These are phyloP conservation scores for Saccharomyces kudriavzevii DNA, from an alignment of 805 yeast genomes.

Conservation along the genomic window DNA sequence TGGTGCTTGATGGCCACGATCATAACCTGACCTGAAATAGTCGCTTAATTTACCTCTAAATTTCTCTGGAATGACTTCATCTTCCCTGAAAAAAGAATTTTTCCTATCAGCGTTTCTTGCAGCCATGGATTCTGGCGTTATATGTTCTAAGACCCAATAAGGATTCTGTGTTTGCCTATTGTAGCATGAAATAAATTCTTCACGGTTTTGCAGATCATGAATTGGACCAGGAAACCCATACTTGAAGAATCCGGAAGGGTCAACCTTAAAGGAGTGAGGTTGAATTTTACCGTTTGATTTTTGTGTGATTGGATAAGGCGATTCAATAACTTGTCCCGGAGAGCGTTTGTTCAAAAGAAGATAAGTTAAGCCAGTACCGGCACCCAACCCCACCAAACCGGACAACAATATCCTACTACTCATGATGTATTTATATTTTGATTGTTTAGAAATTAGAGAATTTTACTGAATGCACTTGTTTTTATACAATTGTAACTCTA, in stretches of 20 bases:
- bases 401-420: neutral
- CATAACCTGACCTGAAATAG: constrained; percentile 91
- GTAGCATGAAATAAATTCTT: constrained; percentile 78
- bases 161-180: constrained; percentile 84
- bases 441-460: neutral
- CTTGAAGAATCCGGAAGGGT: constrained; percentile 76
- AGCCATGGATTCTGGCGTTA: constrained; percentile 62
- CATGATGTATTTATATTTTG: neutral
- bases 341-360: neutral
- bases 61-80: constrained; percentile 64
- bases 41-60: constrained; percentile 76
- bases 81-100: constrained; percentile 79
- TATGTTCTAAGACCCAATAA: constrained; percentile 77
- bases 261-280: constrained; percentile 36
- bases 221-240: constrained; percentile 95
- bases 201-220: constrained; percentile 66
- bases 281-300: constrained; percentile 10
- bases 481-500: neutral
- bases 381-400: constrained; percentile 2
- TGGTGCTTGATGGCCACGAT: constrained; percentile 95
- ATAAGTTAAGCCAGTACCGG: constrained; percentile 5
- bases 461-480: neutral
- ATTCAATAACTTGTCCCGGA: neutral
- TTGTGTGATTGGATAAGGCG: neutral
- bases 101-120: constrained; percentile 61